phyloP scores from a whole-genome alignment of 1,284 basidiomycete species.

The Trametes pubescens region DNA sequence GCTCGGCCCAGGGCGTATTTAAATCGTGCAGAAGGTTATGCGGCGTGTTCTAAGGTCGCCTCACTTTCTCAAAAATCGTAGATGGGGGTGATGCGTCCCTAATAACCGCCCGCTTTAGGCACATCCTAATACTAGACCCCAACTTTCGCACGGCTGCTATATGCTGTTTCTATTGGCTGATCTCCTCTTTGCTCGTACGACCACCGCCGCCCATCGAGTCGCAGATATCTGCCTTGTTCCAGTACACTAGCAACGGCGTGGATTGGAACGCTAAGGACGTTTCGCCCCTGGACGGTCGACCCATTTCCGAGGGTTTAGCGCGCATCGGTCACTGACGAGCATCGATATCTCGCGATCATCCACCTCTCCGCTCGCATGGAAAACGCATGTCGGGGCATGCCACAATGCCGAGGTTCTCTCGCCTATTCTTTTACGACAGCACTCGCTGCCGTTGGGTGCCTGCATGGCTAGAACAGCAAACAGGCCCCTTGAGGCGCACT shows the following conservation, averaged over 20 bases:
- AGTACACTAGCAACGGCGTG: not conserved
- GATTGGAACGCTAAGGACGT: not conserved
- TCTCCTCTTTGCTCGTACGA: slow-evolving; percentile 17
- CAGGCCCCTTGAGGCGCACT: not conserved
- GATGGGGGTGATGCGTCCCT: slow-evolving; percentile 37
- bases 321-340: not conserved
- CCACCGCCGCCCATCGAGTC: not conserved
- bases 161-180: slow-evolving; percentile 23
- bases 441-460: slow-evolving; percentile 1
- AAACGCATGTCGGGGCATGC: slow-evolving; percentile 13
- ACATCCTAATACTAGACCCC: slow-evolving; percentile 27
- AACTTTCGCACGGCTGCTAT: slow-evolving; percentile 34
- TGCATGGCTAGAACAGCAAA: slow-evolving; percentile 9
- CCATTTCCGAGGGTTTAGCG: slow-evolving; percentile 11
- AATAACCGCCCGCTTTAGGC: slow-evolving; percentile 19
- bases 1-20: slow-evolving; percentile 28
- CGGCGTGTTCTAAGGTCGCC: slow-evolving; percentile 30
- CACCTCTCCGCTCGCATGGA: slow-evolving; percentile 14
- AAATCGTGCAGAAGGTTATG: slow-evolving; percentile 27
- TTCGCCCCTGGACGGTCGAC: not conserved
- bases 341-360: slow-evolving; percentile 24
- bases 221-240: slow-evolving; percentile 5
- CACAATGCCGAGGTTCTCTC: slow-evolving; percentile 9
- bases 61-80: slow-evolving; percentile 35
- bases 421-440: slow-evolving; percentile 17